Evolutionary conservation across 768 basidiomycete genomes (phyloP), one percentile per base, ranked within the genome.

Genomic region (Botryobasidium botryosum): DNA sequence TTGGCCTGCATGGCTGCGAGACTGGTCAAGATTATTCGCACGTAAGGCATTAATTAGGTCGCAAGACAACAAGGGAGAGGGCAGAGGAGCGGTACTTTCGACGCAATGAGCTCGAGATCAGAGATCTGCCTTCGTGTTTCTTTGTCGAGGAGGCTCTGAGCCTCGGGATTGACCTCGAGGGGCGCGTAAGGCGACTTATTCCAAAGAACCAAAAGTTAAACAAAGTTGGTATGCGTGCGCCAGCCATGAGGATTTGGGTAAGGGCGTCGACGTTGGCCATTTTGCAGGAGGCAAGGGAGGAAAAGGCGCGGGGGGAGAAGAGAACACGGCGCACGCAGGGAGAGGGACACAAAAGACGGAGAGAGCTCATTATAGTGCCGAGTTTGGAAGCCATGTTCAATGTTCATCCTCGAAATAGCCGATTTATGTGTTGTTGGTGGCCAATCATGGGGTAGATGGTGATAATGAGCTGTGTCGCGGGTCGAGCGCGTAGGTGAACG

Each of bases 51-150:
- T 24, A 27, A 31, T 6, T 4, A 42, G 35, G 6, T 27, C 36
- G 26, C 17, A 15, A 1, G n/a, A 12, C 13, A 24, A 3, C 8
- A 8, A 33, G 18, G 42, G 52, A 25, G 40, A 46, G 50, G n/a
- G 50, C 26, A 49, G 29, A 39, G 24, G 44, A 29, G 40, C 46
- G 4, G 5, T 15, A 50, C 68, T 52, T 50, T 90, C 90, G 92
- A 96, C 44, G 94, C 94, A 59, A 99, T 97, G 60, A 99, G 81
- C 67, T 97, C 94, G 50, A 99, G 77, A 45, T 92, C 92, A 39
- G 86, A 85, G 62, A 79, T 91, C 69, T 96, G 92, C 54, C 92
- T 69, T 91, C 90, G 96, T 64, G 86, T 92, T 70, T 97, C 88
- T 68, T 86, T 87, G 69, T 97, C 90, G 67, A 99, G 84, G 69